phyloP scores from a whole-genome alignment of 352 stramenopile species.

The Globisporangium takayamanum region DNA sequence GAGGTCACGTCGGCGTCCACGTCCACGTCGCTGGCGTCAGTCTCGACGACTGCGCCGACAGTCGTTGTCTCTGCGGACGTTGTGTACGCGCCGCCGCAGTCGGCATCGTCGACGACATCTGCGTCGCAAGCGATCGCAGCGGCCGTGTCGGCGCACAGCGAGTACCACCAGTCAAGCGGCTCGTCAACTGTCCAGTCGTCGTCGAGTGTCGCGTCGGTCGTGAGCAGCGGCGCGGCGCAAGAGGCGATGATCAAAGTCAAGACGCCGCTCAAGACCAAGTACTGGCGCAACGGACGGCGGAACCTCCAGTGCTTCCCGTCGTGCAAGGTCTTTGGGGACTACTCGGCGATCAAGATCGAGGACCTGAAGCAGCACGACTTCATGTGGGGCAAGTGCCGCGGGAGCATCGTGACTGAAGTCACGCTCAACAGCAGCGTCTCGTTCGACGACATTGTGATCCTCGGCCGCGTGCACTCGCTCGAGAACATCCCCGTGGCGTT shows the following conservation, averaged over 20 bases:
- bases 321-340: constrained; percentile 88
- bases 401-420: constrained; percentile 76
- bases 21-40: neutral
- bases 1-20: constrained; percentile 5
- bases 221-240: constrained; percentile 30
- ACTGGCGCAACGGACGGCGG: constrained; percentile 86
- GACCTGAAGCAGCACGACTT: constrained; percentile 87
- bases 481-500: constrained; percentile 83
- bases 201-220: neutral
- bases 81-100: constrained; percentile 13
- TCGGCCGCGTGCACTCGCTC: constrained; percentile 77
- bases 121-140: neutral
- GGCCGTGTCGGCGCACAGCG: constrained; percentile 4
- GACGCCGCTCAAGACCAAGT: constrained; percentile 81
- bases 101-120: neutral
- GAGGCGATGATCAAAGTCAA: constrained; percentile 87
- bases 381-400: constrained; percentile 87
- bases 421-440: constrained; percentile 77
- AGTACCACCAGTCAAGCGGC: neutral
- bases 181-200: neutral
- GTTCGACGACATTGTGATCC: constrained; percentile 75
- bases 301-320: constrained; percentile 88
- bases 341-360: constrained; percentile 86
- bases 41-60: neutral
- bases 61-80: constrained; percentile 22